Evolutionary conservation across 345 rosid genomes (phyloP).

Genomic region (Brassica napus): DNA sequence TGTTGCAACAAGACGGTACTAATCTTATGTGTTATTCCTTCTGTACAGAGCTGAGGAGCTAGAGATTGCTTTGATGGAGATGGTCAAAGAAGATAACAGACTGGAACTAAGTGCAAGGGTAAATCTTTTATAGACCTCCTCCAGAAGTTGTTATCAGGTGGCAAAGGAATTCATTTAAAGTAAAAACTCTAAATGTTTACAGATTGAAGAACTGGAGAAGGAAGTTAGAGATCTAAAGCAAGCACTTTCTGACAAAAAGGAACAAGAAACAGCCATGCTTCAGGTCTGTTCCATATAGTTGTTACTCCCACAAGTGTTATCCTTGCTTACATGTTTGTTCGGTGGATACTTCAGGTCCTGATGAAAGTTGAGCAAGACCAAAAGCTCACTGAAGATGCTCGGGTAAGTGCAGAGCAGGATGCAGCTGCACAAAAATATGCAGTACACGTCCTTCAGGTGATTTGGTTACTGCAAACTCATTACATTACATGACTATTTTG

Average conservation of each 20-base stretch:
- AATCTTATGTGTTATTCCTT: conserved; percentile 18
- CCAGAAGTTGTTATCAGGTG: neutral
- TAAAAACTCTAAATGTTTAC: conserved; percentile 19
- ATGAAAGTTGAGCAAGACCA: conserved; percentile 90
- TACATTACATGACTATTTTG: neutral
- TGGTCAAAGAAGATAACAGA: conserved; percentile 88
- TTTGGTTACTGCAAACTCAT: conserved; percentile 3
- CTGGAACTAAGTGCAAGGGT: conserved; percentile 78
- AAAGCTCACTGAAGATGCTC: conserved; percentile 88
- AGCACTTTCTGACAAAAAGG: conserved; percentile 72
- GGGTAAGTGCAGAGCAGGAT: conserved; percentile 71
- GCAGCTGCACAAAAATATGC: conserved; percentile 70
- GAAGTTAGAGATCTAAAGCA: conserved; percentile 60
- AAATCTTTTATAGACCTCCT: conserved; percentile 13
- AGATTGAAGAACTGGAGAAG: conserved; percentile 78
- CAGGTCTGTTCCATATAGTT: conserved; percentile 48
- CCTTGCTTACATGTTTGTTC: neutral
- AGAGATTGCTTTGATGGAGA: conserved; percentile 91
- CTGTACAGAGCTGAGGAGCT: conserved; percentile 86
- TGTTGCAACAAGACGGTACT: neutral
- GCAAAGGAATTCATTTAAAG: neutral
- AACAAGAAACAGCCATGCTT: conserved; percentile 87
- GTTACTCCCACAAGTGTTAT: neutral
- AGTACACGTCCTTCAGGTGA: conserved; percentile 70
- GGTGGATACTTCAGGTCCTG: conserved; percentile 53